Base-by-base conservation (phyloP, 306 rosid genomes). In the Casuarina equisetifolia region DNA sequence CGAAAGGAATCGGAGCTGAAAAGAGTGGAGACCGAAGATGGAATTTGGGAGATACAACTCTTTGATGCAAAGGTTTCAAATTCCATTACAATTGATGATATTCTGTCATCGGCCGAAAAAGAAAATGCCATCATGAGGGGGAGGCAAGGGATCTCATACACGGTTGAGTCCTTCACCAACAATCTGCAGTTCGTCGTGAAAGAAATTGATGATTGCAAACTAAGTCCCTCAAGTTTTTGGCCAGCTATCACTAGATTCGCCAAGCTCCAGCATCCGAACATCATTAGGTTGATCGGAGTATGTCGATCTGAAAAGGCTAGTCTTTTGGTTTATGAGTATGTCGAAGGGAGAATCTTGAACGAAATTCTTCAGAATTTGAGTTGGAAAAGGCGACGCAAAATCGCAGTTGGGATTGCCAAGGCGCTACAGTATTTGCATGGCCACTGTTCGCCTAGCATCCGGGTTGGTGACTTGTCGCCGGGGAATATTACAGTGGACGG, bases 21-120 rank as follows among this genome's bases (percentile, higher is more conserved):
- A 79, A 85, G 79, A 74, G 88, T 91, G 74, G 94, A 90, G 61
- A 83, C 61, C 48, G 85, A 90, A 69, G 86, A 89, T 32, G 96
- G 93, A 45, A 79, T 79, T 0, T 96, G 97, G 98, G 91, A 91
- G 40, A 35, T 91, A 20, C 89, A 88, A 43, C 88, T 88, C 67
- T 92, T 91, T 4, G 88, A 89, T 2, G 17, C 75, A 0, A 88
- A 77, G 70, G 75, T 80, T 0, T 76, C 91, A 0, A 87, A 80
- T 52, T 52, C 59, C 53, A 69, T 91, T 1, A 85, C 76, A 0
- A 55, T 95, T 2, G 85, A 88, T 0, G 90, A 90, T n/a, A 82
- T 95, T 68, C 5, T 88, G 4, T 76, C 82, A 1, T 82, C 90
- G 5, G 79, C 79, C 0, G 81, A 82, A 71, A 84, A 85, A 45